Percentiles rank a stretch among this genome's conserved stretches.
Evolutionary conservation across 768 basidiomycete species (phyloP).

Genomic region (Mycena vitilis): DNA sequence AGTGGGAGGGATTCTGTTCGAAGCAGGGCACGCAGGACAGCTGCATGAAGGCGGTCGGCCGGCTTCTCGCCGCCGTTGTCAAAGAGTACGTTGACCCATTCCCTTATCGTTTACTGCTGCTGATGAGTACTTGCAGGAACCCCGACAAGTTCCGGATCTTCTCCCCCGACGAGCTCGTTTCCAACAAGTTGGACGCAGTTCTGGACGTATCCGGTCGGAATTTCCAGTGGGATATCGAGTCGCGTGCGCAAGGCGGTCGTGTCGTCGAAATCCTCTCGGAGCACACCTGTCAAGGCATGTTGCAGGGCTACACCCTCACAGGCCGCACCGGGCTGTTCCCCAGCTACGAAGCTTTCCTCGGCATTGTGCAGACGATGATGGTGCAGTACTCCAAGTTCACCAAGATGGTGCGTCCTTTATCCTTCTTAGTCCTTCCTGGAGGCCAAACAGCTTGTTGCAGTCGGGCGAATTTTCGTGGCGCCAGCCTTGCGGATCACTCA

Average conservation of each 20-base stretch:
- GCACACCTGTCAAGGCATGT: constrained; percentile 90
- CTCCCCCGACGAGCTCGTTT: constrained; percentile 89
- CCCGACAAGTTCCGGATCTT: constrained; percentile 87
- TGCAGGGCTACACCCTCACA: constrained; percentile 93
- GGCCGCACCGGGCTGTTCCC: constrained; percentile 90
- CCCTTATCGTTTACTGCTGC: background rate
- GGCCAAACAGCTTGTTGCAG: constrained; percentile 38
- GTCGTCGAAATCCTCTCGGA: constrained; percentile 91
- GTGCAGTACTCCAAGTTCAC: constrained; percentile 90
- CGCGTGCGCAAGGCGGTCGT: constrained; percentile 79
- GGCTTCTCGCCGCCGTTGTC: constrained; percentile 67
- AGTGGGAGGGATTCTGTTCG: constrained; percentile 69
- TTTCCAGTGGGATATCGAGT: constrained; percentile 86
- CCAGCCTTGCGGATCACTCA: constrained; percentile 74
- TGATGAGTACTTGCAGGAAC: constrained; percentile 60
- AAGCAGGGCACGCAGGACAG: constrained; percentile 71
- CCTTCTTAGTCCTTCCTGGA: background rate
- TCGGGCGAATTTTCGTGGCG: constrained; percentile 78
- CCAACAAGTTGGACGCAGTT: constrained; percentile 89
- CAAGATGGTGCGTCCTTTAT: constrained; percentile 70
- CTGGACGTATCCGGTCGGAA: constrained; percentile 76
- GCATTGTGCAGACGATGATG: constrained; percentile 89
- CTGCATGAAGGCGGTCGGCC: constrained; percentile 81
- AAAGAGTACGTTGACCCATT: constrained; percentile 53
- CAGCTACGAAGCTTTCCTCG: constrained; percentile 91